phyloP scores from a whole-genome alignment of 2,329 filamentous ascomycete genomes.

The Talaromyces rugulosus region DNA sequence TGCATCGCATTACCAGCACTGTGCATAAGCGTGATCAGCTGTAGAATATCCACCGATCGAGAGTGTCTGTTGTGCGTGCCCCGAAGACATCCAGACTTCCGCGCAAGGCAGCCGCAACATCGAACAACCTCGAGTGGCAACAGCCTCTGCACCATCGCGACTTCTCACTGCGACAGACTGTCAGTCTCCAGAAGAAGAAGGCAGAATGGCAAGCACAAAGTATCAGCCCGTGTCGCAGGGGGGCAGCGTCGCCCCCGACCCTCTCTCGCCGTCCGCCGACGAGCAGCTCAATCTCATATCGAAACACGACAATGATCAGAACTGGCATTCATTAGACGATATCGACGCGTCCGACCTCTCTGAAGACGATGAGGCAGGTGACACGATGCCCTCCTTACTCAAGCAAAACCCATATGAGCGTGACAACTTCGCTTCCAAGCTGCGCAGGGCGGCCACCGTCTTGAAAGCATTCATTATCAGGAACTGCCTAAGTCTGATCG shows the following conservation, averaged over 20 bases:
- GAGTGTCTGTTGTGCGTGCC: not conserved
- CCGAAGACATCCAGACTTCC: not conserved
- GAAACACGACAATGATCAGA: constrained; percentile 3
- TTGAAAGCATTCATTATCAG: constrained; percentile 6
- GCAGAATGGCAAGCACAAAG: constrained; percentile 6
- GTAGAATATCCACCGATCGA: not conserved
- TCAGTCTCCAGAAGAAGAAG: not conserved
- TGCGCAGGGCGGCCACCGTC: not conserved
- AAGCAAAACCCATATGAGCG: not conserved
- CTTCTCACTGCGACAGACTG: not conserved
- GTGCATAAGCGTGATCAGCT: not conserved
- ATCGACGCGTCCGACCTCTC: constrained; percentile 5
- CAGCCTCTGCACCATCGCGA: not conserved
- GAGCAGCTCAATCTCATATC: not conserved
- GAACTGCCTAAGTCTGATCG: constrained; percentile 8
- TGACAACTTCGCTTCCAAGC: not conserved
- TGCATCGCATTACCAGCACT: not conserved
- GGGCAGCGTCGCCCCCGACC: not conserved
- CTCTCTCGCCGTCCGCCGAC: not conserved
- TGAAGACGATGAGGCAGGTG: constrained; percentile 4
- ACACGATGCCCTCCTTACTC: not conserved
- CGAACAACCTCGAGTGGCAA: not conserved
- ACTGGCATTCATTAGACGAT: not conserved
- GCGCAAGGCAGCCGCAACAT: not conserved
- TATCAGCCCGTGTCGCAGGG: constrained; percentile 9